Conservation (phyloP, 768 basidiomycete genomes). For the Suillus cothurnatus region DNA sequence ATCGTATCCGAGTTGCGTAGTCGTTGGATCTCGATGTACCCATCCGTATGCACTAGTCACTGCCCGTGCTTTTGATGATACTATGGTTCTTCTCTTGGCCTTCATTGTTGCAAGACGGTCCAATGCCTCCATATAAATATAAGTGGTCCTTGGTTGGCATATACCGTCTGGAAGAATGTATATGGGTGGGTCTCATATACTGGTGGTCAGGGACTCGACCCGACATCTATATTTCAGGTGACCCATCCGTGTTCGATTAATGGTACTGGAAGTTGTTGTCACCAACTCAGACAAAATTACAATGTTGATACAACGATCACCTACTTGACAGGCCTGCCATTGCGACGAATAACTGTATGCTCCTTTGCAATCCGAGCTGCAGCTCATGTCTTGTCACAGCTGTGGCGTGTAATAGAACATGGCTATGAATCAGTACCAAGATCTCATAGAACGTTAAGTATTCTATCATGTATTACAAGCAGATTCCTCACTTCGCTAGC, state of each 20-base stretch:
- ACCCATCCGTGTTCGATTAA: not conserved
- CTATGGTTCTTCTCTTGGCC: not conserved
- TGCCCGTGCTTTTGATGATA: not conserved
- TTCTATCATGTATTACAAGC: slow-evolving; percentile 17
- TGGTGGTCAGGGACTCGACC: no score
- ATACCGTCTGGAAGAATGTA: slow-evolving; percentile 29
- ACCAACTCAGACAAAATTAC: slow-evolving; percentile 12
- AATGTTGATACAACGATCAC: slow-evolving; percentile 8
- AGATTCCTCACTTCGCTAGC: slow-evolving; percentile 15
- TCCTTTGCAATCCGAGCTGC: not conserved
- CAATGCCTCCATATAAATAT: slow-evolving; percentile 27
- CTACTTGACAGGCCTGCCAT: slow-evolving; percentile 11
- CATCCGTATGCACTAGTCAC: not conserved
- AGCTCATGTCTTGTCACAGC: slow-evolving; percentile 13
- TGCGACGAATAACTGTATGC: slow-evolving; percentile 2
- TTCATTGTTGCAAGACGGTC: slow-evolving; percentile 17
- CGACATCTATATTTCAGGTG: not conserved
- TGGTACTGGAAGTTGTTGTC: slow-evolving; percentile 6
- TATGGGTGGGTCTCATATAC: slow-evolving; percentile 30
- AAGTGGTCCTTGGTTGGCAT: slow-evolving; percentile 34
- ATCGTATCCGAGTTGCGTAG: not conserved
- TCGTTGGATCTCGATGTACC: not conserved
- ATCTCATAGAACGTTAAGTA: slow-evolving; percentile 19
- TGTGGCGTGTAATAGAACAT: slow-evolving; percentile 28
- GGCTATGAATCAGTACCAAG: slow-evolving; percentile 21